These are phyloP conservation scores for Yueomyces sinensis DNA, from an alignment of 805 yeast genomes.

Conservation along the genomic window DNA sequence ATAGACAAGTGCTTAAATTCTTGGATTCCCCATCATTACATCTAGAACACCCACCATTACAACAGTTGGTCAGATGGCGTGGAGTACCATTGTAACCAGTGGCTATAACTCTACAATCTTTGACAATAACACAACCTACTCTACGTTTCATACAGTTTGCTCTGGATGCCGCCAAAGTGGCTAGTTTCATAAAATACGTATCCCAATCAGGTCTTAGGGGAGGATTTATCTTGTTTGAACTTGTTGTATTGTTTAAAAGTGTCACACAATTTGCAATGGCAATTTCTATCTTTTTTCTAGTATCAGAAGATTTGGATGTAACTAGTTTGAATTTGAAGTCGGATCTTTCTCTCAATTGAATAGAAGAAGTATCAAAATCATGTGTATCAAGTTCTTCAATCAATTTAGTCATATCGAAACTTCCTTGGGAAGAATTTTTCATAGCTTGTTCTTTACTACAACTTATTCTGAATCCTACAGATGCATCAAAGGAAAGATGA, in stretches of 20 bases:
- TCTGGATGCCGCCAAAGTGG: slow-evolving; percentile 83
- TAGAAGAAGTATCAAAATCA: slow-evolving; percentile 8
- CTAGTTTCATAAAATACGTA: slow-evolving; percentile 84
- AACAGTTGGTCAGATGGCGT: slow-evolving; percentile 73
- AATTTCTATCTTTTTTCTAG: slow-evolving; percentile 4
- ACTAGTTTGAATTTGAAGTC: slow-evolving; percentile 13
- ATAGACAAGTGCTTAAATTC: slow-evolving; percentile 69
- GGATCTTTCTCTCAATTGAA: slow-evolving; percentile 14
- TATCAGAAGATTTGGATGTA: slow-evolving; percentile 1
- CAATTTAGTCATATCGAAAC: slow-evolving; percentile 24
- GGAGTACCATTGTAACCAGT: slow-evolving; percentile 99
- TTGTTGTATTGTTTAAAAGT: slow-evolving; percentile 7
- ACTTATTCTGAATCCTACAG: slow-evolving; percentile 34
- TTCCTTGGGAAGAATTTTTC: neutral
- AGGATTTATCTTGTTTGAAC: slow-evolving; percentile 10
- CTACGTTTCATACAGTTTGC: slow-evolving; percentile 95
- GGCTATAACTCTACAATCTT: slow-evolving; percentile 75
- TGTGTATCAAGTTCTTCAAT: slow-evolving; percentile 21
- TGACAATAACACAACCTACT: slow-evolving; percentile 91
- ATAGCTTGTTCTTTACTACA: slow-evolving; percentile 9
- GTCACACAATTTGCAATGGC: slow-evolving; percentile 6
- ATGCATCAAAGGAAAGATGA: slow-evolving; percentile 68
- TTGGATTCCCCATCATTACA: slow-evolving; percentile 69
- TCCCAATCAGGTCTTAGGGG: slow-evolving; percentile 83
- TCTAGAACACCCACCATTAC: slow-evolving; percentile 88